phyloP scores from a whole-genome alignment of 352 stramenopile species.

The Phytophthora macrochlamydospora region DNA sequence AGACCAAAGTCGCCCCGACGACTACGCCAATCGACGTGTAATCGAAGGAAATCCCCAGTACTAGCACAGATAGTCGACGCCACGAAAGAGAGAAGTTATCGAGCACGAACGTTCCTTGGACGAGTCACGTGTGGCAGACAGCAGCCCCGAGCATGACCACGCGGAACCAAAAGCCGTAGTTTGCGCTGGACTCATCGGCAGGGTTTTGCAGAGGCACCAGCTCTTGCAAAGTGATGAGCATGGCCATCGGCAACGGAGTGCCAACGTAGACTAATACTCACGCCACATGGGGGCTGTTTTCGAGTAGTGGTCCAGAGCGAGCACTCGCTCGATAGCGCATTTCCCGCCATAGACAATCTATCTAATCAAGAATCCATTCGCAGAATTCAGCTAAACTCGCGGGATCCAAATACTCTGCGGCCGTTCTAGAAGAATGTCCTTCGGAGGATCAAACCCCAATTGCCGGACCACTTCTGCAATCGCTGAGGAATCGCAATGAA shows the following conservation, averaged over 20 bases:
- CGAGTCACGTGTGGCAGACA: constrained; percentile 1
- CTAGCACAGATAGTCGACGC: constrained; percentile 3
- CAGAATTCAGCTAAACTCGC: no score
- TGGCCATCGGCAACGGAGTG: constrained; percentile 15
- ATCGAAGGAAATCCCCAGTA: not conserved
- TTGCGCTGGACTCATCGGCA: constrained; percentile 9
- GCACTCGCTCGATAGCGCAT: constrained; percentile 20
- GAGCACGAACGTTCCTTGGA: constrained; percentile 24
- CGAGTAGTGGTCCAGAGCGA: constrained; percentile 14
- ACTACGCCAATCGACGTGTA: constrained; percentile 9
- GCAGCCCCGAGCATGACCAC: constrained; percentile 5
- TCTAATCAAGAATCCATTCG: constrained; percentile 19
- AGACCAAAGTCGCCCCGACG: constrained; percentile 1
- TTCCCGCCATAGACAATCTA: constrained; percentile 23
- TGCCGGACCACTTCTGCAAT: no score
- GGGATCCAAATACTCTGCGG: no score
- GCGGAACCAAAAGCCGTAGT: constrained; percentile 29
- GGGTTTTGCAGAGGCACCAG: constrained; percentile 22
- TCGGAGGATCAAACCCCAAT: no score
- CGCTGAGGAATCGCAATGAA: no score
- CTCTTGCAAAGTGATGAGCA: constrained; percentile 12
- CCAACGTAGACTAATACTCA: constrained; percentile 17
- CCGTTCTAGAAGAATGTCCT: no score
- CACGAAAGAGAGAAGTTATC: constrained; percentile 5
- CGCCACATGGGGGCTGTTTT: constrained; percentile 13